These are phyloP conservation scores for Kazachstania bromeliacearum DNA, from an alignment of 805 yeast genomes.

Conservation along the genomic window DNA sequence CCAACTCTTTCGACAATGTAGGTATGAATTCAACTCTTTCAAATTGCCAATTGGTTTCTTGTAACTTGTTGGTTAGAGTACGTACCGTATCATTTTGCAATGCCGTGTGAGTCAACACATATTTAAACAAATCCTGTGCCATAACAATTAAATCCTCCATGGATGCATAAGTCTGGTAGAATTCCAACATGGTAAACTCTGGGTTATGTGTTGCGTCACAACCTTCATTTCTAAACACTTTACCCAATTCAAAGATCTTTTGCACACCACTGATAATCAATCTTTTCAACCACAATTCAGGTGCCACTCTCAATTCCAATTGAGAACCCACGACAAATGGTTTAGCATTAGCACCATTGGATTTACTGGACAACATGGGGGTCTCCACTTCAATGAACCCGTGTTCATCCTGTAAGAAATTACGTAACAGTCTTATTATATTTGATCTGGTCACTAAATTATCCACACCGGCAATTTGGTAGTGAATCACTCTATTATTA, in stretches of 20 bases:
- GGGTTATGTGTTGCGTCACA: conserved; percentile 90
- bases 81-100: conserved; percentile 1
- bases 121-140: conserved; percentile 49
- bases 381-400: conserved; percentile 80
- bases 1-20: conserved; percentile 19
- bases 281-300: conserved; percentile 88
- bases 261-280: conserved; percentile 80
- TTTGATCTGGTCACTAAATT: conserved; percentile 42
- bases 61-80: conserved; percentile 8
- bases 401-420: conserved; percentile 39
- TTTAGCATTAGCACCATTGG: conserved; percentile 89
- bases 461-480: conserved; percentile 47
- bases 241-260: conserved; percentile 78
- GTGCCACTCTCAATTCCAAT: conserved; percentile 76
- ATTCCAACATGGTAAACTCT: conserved; percentile 85
- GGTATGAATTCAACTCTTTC: conserved; percentile 27
- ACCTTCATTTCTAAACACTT: conserved; percentile 84
- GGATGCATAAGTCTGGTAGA: conserved; percentile 64
- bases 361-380: conserved; percentile 62
- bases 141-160: conserved; percentile 56
- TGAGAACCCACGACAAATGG: conserved; percentile 58
- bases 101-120: conserved; percentile 18
- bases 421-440: conserved; percentile 47
- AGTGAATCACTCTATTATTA: conserved; percentile 63
- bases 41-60: conserved; percentile 18